A percentile compares a stretch with the other conserved stretches of the same genome.
These are phyloP conservation scores for Viola odorata DNA, from an alignment of 345 rosid genomes.

Conservation along the genomic window DNA sequence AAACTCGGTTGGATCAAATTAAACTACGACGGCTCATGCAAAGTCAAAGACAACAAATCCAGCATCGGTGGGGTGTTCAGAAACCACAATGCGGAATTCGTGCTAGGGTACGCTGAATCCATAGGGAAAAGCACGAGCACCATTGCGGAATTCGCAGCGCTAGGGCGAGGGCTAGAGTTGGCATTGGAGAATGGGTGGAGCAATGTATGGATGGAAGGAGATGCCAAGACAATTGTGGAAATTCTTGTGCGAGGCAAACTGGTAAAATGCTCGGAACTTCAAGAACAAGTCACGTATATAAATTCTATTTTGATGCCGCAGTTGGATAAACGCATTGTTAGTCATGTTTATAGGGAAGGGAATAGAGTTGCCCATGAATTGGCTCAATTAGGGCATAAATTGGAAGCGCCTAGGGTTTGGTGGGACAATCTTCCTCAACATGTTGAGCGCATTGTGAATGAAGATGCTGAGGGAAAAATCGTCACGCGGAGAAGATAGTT, in stretches of 20 bases:
- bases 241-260: conserved; percentile 38
- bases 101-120: conserved; percentile 74
- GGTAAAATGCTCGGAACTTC: conserved; percentile 44
- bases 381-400: conserved; percentile 61
- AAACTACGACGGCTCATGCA: conserved; percentile 75
- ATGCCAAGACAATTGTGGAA: conserved; percentile 59
- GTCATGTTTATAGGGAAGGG: conserved; percentile 68
- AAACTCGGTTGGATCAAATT: conserved; percentile 68
- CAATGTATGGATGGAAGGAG: conserved; percentile 80
- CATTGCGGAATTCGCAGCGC: conserved; percentile 62
- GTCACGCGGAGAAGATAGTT: conserved; percentile 43
- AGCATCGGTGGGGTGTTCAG: conserved; percentile 87
- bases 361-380: conserved; percentile 68
- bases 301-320: conserved; percentile 48
- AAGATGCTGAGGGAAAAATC: conserved; percentile 67
- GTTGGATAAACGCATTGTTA: conserved; percentile 43
- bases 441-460: conserved; percentile 50
- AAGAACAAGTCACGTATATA: conserved; percentile 37
- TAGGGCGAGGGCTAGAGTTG: conserved; percentile 69
- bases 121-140: conserved; percentile 66
- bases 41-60: conserved; percentile 40
- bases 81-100: conserved; percentile 70
- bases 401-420: conserved; percentile 55
- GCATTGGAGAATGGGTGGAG: conserved; percentile 71
- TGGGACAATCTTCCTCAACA: conserved; percentile 45